These are phyloP conservation scores for Talaromyces sp. DNA, from an alignment of 2,329 filamentous ascomycete species.

Conservation along the genomic window DNA sequence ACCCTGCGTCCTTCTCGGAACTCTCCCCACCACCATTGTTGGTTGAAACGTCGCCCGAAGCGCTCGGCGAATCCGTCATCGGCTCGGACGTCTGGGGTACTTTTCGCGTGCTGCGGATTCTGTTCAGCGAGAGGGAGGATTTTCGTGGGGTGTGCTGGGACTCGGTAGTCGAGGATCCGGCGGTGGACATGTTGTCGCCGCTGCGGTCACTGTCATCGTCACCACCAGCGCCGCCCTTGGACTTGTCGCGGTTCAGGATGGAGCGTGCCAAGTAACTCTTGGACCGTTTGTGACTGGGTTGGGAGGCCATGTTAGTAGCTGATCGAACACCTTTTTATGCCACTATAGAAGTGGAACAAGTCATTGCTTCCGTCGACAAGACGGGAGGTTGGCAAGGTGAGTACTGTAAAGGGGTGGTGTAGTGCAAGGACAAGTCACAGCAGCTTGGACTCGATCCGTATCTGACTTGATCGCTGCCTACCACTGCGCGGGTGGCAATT, in stretches of 20 bases:
- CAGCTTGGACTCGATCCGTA: not conserved
- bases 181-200: constrained; percentile 20
- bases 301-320: constrained; percentile 20
- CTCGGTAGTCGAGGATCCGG: constrained; percentile 19
- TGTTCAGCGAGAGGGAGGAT: constrained; percentile 21
- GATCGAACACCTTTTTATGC: not conserved
- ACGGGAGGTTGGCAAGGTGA: not conserved
- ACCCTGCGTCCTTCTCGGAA: constrained; percentile 6
- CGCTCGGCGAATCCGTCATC: constrained; percentile 16
- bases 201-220: constrained; percentile 20
- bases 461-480: not conserved
- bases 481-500: not conserved
- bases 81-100: constrained; percentile 20
- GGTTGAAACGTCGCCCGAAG: constrained; percentile 22
- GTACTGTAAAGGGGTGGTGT: not conserved
- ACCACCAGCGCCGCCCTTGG: constrained; percentile 38
- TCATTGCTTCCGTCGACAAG: not conserved
- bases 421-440: not conserved
- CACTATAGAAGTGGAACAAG: not conserved
- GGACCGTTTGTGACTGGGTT: constrained; percentile 44
- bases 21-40: constrained; percentile 22
- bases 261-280: constrained; percentile 51
- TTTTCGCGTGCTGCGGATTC: constrained; percentile 22
- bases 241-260: constrained; percentile 49
- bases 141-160: constrained; percentile 21